Evolutionary conservation across 2,329 filamentous ascomycete genomes (phyloP), one percentile per base, ranked within the genome.

Genomic region (Calonectria pteridis): DNA sequence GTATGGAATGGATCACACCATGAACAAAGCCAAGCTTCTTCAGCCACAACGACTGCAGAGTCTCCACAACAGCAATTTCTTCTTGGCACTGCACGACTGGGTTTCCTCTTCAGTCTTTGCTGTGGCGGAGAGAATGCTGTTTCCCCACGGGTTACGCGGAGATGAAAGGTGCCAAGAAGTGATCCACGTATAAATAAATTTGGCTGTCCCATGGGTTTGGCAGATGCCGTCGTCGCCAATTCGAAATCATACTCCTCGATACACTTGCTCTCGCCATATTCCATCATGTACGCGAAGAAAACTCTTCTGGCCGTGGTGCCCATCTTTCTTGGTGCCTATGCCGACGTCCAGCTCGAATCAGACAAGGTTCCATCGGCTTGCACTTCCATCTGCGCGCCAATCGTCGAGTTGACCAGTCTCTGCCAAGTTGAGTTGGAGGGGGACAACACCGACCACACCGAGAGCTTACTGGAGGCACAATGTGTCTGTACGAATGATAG

Each of bases 401-500:
- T 86, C 37, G 81, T 79, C 10, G 74, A 82, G 29, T 82, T 86
- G 35, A 83, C 82, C 66, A 79, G 79, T 43, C 79, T 77, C 49
- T 87, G 86, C 74, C 82, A 84, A 33, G 81, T 82, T 43, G 79
- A 83, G 67, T 78, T 83, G 46, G 68, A 53, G 31, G 77, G 79
- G 51, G 77, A 82, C 68, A 78, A 74, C 67, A 55, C 62, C 23
- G 82, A 84, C 77, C 81, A 79, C 29, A 76, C 81, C 37, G 84
- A 86, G 77, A 78, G 84, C 55, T 82, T 80, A n/a, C 83, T 86
- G 62, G 81, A 84, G 80, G 79, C 77, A 14, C 84, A 86, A 75
- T 87, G 85, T 72, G 76, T 86, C 67, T 86, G 85, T 81, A 84
- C 84, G 75, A 85, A 87, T 80, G 74, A 80, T 64, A 84, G 84